Conservation (phyloP, 768 basidiomycete species). For the Russula ochroleuca region DNA sequence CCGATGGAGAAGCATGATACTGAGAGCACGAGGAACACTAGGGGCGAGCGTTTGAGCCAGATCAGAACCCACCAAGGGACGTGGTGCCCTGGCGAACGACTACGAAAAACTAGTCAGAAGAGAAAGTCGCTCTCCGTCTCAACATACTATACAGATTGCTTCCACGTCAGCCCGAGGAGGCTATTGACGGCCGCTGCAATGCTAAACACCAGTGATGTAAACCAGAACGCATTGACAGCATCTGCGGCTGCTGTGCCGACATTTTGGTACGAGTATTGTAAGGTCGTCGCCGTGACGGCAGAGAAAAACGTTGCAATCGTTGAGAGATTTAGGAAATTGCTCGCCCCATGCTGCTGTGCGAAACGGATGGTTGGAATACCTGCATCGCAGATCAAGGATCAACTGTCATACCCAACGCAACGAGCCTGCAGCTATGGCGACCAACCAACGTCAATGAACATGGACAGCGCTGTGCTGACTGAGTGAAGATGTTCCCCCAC, state of each 20-base stretch:
- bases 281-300: constrained; percentile 66
- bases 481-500: constrained; percentile 70
- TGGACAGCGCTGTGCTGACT: constrained; percentile 59
- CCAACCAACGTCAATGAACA: constrained; percentile 73
- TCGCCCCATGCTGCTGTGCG: constrained; percentile 66
- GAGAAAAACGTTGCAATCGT: constrained; percentile 77
- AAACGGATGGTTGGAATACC: constrained; percentile 75
- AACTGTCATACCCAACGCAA: not conserved
- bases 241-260: constrained; percentile 40
- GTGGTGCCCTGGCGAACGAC: constrained; percentile 69
- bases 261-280: constrained; percentile 63
- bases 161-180: constrained; percentile 70
- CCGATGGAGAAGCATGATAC: constrained; percentile 81
- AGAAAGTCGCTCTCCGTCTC: constrained; percentile 29
- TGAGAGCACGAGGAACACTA: constrained; percentile 79
- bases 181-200: constrained; percentile 81
- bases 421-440: constrained; percentile 24
- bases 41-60: constrained; percentile 81
- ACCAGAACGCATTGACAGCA: constrained; percentile 71
- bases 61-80: constrained; percentile 82
- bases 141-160: constrained; percentile 71
- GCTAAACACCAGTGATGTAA: constrained; percentile 69
- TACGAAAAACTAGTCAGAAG: constrained; percentile 30
- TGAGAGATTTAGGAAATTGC: constrained; percentile 68
- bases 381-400: constrained; percentile 28